Percentiles rank a stretch among this genome's conserved stretches.
Conservation (phyloP, 1,284 basidiomycete species). For the Trichosporon inkin region DNA sequence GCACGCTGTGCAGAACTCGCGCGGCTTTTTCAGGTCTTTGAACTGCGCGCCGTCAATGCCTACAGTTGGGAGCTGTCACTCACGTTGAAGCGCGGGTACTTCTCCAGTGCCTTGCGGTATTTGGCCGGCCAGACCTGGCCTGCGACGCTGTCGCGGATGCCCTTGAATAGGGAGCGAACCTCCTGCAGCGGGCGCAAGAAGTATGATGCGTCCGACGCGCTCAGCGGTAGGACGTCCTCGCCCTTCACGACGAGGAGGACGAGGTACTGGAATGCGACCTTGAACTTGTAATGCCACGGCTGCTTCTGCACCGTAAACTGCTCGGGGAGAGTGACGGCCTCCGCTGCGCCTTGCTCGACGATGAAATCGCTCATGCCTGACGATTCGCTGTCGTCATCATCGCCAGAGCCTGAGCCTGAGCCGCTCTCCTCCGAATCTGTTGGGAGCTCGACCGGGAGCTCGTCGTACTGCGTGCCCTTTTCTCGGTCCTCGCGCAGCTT, state of each 20-base stretch:
- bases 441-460: not conserved
- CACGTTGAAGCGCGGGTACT: constrained; percentile 56
- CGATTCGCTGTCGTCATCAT: constrained; percentile 29
- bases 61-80: constrained; percentile 10
- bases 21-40: not conserved
- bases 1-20: constrained; percentile 11
- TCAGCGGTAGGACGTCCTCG: constrained; percentile 26
- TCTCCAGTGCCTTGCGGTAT: constrained; percentile 63
- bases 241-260: constrained; percentile 66
- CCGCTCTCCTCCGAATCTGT: constrained; percentile 26
- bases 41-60: not conserved
- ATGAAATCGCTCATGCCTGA: constrained; percentile 55
- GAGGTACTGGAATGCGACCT: constrained; percentile 74
- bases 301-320: constrained; percentile 74
- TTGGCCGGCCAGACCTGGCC: constrained; percentile 61
- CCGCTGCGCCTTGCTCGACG: constrained; percentile 61
- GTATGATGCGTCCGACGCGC: constrained; percentile 26
- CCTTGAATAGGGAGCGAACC: constrained; percentile 8
- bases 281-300: constrained; percentile 47
- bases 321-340: constrained; percentile 57
- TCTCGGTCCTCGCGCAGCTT: constrained; percentile 22
- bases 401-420: constrained; percentile 45
- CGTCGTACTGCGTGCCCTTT: constrained; percentile 3
- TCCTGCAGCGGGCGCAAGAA: constrained; percentile 19
- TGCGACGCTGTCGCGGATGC: not conserved